A percentile compares a stretch with the other conserved stretches of the same genome.
phyloP scores from a whole-genome alignment of 306 rosid species.

The Lotus japonicus region DNA sequence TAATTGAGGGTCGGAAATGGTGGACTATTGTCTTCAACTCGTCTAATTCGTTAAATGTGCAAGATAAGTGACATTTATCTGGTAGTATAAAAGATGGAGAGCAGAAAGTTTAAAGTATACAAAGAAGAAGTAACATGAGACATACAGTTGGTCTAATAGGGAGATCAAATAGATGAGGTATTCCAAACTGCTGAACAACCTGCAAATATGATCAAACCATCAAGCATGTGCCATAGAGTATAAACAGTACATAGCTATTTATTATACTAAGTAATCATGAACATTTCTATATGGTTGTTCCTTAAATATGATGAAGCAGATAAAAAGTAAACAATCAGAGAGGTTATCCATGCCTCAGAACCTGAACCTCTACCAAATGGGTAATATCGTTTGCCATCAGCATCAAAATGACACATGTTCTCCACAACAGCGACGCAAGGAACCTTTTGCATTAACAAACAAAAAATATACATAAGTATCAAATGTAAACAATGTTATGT shows the following conservation, averaged over 20 bases:
- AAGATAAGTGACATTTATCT: neutral
- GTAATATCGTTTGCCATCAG: constrained; percentile 89
- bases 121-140: constrained; percentile 11
- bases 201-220: constrained; percentile 38
- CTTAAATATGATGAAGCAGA: constrained; percentile 11
- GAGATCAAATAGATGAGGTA: constrained; percentile 93
- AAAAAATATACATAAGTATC: constrained; percentile 16
- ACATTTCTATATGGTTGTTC: neutral
- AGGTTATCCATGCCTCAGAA: constrained; percentile 55
- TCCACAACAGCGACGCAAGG: constrained; percentile 98
- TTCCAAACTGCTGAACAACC: constrained; percentile 97
- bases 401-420: constrained; percentile 97
- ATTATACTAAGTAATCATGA: neutral
- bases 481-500: neutral
- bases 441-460: constrained; percentile 48
- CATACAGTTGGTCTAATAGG: constrained; percentile 92
- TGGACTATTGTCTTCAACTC: neutral
- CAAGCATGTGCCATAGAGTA: neutral
- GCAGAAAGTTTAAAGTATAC: neutral
- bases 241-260: neutral
- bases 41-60: neutral
- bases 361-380: constrained; percentile 98
- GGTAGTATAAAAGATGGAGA: neutral
- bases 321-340: neutral
- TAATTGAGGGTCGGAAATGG: neutral